Evolutionary conservation across 495 filamentous ascomycete species (phyloP).

Genomic region (Jackrogersella multiformis): DNA sequence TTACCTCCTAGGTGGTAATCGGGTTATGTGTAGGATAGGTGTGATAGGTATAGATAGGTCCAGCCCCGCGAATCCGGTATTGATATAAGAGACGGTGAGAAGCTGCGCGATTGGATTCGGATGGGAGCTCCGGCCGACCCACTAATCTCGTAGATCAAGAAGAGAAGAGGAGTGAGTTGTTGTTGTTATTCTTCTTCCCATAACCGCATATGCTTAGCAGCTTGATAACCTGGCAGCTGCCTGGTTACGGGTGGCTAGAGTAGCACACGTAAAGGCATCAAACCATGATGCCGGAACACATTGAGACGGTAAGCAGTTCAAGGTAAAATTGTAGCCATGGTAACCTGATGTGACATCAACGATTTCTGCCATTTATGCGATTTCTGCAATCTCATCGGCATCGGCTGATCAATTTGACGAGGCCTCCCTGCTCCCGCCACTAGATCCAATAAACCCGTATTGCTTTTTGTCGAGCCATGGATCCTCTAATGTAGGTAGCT

Average conservation of each 20-base stretch:
- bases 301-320: constrained; percentile 5
- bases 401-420: neutral
- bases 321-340: neutral
- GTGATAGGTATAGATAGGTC: neutral
- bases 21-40: neutral
- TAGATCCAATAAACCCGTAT: neutral
- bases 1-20: too few relatives aligned
- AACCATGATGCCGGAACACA: constrained; percentile 13
- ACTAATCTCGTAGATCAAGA: neutral
- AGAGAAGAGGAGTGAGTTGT: too few relatives aligned
- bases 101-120: constrained; percentile 3
- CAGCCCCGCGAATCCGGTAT: constrained; percentile 4
- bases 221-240: neutral
- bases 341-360: constrained; percentile 23
- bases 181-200: too few relatives aligned
- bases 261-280: constrained; percentile 1
- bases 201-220: neutral
- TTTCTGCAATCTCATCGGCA: neutral
- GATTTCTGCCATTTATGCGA: too few relatives aligned
- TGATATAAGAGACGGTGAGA: constrained; percentile 27
- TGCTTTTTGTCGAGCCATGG: too few relatives aligned
- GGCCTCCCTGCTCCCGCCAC: neutral
- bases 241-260: constrained; percentile 13
- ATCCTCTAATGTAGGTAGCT: too few relatives aligned
- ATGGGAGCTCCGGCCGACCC: constrained; percentile 7